phyloP scores from a whole-genome alignment of 768 basidiomycete species.

The Cystobasidiopsis lactophilus region DNA sequence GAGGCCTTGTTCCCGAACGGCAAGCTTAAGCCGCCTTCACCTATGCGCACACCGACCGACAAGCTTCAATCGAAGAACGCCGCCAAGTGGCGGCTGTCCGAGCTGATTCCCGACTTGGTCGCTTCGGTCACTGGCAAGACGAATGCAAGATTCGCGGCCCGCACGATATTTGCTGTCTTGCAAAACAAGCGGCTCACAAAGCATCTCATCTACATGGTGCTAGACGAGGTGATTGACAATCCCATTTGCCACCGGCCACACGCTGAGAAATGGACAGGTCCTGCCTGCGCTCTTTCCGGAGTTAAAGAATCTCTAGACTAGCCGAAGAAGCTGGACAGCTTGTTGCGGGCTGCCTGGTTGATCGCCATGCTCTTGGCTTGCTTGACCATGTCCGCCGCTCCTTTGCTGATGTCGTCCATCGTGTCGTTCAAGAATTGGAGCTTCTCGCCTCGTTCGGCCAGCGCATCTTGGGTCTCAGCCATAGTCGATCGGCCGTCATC shows the following conservation, averaged over 20 bases:
- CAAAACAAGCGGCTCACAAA: conserved; percentile 92
- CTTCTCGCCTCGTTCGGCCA: conserved; percentile 16
- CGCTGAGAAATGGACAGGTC: neutral
- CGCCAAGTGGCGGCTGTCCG: conserved; percentile 71
- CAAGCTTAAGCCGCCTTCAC: conserved; percentile 36
- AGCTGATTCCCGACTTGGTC: conserved; percentile 78
- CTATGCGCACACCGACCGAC: conserved; percentile 57
- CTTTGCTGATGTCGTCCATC: conserved; percentile 15
- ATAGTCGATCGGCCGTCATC: neutral
- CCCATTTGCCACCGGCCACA: neutral
- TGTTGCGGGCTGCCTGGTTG: conserved; percentile 1
- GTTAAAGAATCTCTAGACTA: neutral
- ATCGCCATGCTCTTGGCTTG: conserved; percentile 9
- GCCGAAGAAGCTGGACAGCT: neutral
- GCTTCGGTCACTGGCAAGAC: conserved; percentile 97
- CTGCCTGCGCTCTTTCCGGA: neutral
- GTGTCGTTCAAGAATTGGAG: conserved; percentile 14
- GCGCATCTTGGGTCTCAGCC: conserved; percentile 7
- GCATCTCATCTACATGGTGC: conserved; percentile 17
- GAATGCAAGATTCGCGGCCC: conserved; percentile 77
- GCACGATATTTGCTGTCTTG: conserved; percentile 74
- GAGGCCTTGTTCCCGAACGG: conserved; percentile 74
- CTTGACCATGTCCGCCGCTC: conserved; percentile 5
- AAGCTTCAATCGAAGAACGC: conserved; percentile 59
- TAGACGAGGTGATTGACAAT: conserved; percentile 13